A percentile compares a stretch with the other conserved stretches of the same genome.
These are phyloP conservation scores for Canna indica DNA, from an alignment of 176 grass and related monocot species.

Conservation along the genomic window DNA sequence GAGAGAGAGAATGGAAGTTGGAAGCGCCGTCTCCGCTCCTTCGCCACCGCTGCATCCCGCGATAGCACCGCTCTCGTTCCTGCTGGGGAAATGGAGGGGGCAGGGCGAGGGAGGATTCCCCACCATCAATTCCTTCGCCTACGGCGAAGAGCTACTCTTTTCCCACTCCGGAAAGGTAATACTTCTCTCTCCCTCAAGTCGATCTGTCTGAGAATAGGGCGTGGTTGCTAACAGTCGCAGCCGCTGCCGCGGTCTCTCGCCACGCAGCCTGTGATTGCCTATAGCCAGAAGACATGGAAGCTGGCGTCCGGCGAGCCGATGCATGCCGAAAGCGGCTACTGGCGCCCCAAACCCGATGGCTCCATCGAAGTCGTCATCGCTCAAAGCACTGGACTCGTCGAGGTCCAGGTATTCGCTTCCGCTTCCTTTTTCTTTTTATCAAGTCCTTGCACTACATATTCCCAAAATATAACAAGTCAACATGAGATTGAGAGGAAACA, in stretches of 20 bases:
- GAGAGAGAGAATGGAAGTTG: constrained; percentile 19
- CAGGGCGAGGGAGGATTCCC: constrained; percentile 74
- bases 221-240: background rate
- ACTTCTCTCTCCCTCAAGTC: background rate
- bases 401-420: constrained; percentile 44
- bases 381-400: constrained; percentile 76
- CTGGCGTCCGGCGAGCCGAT: constrained; percentile 62
- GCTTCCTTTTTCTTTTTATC: background rate
- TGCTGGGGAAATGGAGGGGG: constrained; percentile 68
- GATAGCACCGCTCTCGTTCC: constrained; percentile 49
- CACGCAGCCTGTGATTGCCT: constrained; percentile 75
- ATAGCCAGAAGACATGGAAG: constrained; percentile 83
- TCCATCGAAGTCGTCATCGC: constrained; percentile 70
- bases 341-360: constrained; percentile 56
- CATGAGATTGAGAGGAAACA: background rate
- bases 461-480: too few species aligned
- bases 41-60: constrained; percentile 42
- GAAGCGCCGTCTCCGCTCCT: constrained; percentile 19
- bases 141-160: constrained; percentile 87
- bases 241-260: background rate
- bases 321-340: constrained; percentile 91
- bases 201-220: background rate
- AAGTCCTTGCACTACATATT: background rate
- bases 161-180: constrained; percentile 75
- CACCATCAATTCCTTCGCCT: constrained; percentile 73